These are phyloP conservation scores for Cyamopsis tetragonoloba DNA, from an alignment of 306 rosid genomes.

Conservation along the genomic window DNA sequence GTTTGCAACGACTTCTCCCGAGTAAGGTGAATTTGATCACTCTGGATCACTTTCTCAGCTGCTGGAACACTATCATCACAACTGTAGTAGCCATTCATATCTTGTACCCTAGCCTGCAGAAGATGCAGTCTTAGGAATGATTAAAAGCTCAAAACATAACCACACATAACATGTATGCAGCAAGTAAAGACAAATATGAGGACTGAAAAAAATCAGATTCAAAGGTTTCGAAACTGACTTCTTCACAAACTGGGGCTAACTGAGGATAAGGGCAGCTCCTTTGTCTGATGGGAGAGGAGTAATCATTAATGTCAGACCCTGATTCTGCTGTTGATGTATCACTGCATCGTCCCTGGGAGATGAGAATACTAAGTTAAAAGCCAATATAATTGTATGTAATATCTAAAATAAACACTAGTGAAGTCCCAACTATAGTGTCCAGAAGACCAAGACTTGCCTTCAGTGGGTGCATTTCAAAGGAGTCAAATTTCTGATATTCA, in stretches of 20 bases:
- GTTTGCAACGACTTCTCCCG: constrained; percentile 33
- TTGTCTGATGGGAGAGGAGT: constrained; percentile 53
- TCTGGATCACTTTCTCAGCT: constrained; percentile 33
- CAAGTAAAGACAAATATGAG: constrained; percentile 13
- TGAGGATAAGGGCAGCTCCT: constrained; percentile 42
- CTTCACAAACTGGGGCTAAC: constrained; percentile 76
- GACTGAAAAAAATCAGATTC: not conserved
- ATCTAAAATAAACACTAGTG: not conserved
- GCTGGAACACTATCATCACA: constrained; percentile 62
- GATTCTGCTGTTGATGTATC: constrained; percentile 72
- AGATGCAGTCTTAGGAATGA: not conserved
- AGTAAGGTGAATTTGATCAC: constrained; percentile 28
- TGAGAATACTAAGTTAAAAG: not conserved
- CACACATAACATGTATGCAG: not conserved
- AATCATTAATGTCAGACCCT: constrained; percentile 71
- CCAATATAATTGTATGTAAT: not conserved
- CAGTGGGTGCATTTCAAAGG: constrained; percentile 40
- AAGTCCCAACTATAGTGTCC: constrained; percentile 4
- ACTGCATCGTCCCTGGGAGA: constrained; percentile 54
- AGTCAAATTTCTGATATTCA: constrained; percentile 44
- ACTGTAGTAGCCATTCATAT: constrained; percentile 61
- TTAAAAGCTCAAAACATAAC: constrained; percentile 3
- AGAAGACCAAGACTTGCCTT: constrained; percentile 52
- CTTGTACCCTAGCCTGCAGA: constrained; percentile 51
- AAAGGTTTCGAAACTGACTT: constrained; percentile 47